A percentile compares a stretch with the other conserved stretches of the same genome.
These are phyloP conservation scores for Penicillium ucsense DNA, from an alignment of 495 filamentous ascomycete genomes.

Conservation along the genomic window DNA sequence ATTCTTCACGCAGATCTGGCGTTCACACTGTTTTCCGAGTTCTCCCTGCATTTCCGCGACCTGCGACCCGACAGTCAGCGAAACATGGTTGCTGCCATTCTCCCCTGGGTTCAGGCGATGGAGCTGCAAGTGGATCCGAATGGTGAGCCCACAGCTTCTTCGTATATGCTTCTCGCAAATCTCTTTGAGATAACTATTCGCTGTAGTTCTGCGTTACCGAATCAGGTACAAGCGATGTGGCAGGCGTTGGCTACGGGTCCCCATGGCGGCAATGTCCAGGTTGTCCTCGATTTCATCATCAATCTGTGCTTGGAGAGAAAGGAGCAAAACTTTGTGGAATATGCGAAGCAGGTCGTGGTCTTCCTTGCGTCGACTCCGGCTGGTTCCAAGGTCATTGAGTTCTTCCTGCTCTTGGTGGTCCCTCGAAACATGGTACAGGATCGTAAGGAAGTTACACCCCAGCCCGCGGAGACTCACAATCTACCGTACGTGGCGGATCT, in stretches of 20 bases:
- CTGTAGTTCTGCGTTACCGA: slow-evolving; percentile 77
- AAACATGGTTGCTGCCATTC: slow-evolving; percentile 86
- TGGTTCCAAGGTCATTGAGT: slow-evolving; percentile 87
- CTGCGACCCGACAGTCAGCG: slow-evolving; percentile 71
- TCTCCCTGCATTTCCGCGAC: slow-evolving; percentile 81
- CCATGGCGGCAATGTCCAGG: slow-evolving; percentile 86
- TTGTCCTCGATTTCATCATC: slow-evolving; percentile 94
- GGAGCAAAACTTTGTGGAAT: slow-evolving; percentile 96
- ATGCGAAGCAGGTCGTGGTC: slow-evolving; percentile 94
- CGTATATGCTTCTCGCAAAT: slow-evolving; percentile 93
- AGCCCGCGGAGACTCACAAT: slow-evolving; percentile 61
- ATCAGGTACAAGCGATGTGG: slow-evolving; percentile 96
- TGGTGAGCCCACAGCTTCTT: slow-evolving; percentile 77
- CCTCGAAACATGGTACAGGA: slow-evolving; percentile 88
- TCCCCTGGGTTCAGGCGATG: slow-evolving; percentile 93
- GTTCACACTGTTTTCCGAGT: slow-evolving; percentile 91
- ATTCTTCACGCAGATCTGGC: slow-evolving; percentile 80
- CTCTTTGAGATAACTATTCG: slow-evolving; percentile 94
- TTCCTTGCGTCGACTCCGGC: slow-evolving; percentile 88
- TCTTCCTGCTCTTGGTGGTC: slow-evolving; percentile 77
- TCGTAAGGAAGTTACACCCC: slow-evolving; percentile 59
- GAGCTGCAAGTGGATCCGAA: slow-evolving; percentile 92
- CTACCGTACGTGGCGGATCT: slow-evolving; percentile 89
- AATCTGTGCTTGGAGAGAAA: slow-evolving; percentile 81
- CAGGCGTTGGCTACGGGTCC: slow-evolving; percentile 91